Base-by-base conservation (phyloP, 805 yeast genomes). In the Pichia heedii region DNA sequence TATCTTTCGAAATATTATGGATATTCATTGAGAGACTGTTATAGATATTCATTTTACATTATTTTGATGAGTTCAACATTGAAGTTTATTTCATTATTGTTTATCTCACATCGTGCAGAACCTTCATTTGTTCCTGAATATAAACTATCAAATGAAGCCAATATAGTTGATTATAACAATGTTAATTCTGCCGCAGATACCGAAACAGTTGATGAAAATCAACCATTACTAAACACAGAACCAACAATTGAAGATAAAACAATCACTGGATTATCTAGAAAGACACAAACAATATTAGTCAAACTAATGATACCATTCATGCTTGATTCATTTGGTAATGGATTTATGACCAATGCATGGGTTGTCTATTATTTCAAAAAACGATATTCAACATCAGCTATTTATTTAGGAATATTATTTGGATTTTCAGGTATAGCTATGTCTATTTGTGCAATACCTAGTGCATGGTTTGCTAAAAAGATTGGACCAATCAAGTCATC, bases 341-440 rank as follows among this genome's bases (percentile, higher is more conserved):
- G 96, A 1, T 83, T 88, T 61, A 83, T 87, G 87, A 80, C 95
- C 2, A 69, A 79, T 37, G 82, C 95, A 1, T 89, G 96, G 96
- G 71, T 83, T 36, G 86, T 87, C 33, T 88, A 81, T 58, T 88
- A 84, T 62, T 81, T 85, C 66, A 74, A 77, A 44, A 71, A 70
- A 30, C 60, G 66, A 13, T 87, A 81, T 52, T 50, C 59, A 2
- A 62, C 77, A 24, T 60, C 78, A 1, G 77, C 88, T 3, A 63
- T 79, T 0, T 60, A 70, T 0, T 62, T 87, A 37, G 96, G 96
- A 5, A 50, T 71, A 1, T 63, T 87, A 24, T 85, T 85, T 58
- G 84, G 84, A 52, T 50, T 66, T 30, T 75, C 85, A 1, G 82
- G 78, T 51, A 50, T 79, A 13, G 64, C 79, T 13, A 81, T 81